Base-by-base conservation (phyloP, 148 eudicot species). In the Salicornia ramosissima region DNA sequence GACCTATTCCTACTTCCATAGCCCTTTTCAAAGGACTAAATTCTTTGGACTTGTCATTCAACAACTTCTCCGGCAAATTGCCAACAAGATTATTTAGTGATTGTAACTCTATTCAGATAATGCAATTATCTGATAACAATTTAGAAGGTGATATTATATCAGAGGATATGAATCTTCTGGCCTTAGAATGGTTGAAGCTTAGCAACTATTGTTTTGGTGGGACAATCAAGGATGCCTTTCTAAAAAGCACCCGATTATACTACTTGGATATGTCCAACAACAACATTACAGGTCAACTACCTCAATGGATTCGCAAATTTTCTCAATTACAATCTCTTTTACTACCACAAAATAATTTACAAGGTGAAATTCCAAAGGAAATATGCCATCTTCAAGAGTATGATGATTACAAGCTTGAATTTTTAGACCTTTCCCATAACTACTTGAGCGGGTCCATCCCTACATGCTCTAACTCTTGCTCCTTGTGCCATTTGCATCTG, bases 211-310 rank as follows among this genome's bases (percentile, higher is more conserved):
- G 10, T 29, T 64, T 43, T 43, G n/a, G 51, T 13, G 68, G 68
- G n/a, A 64, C 68, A 1, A 22, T 64, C 33, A 64, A 24, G 10
- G 65, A 57, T 58, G 16, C 39, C 65, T 55, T 58, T n/a, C 0
- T 0, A 45, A 19, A 16, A 30, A 70, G 73, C 29, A 5, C 19
- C 9, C 9, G 8, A 1, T 29, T 58, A 3, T 10, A 0, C 2
- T 11, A 21, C 55, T 12, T 69, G n/a, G 52, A 69, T 18, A 3
- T 77, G 24, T 72, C 80, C 2, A 72, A 60, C 69, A 77, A 77
- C 30, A 51, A 40, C 4, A 28, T 59, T 1, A 31, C 22, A 1
- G 66, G 74, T 3, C 18, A 13, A 9, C 55, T 70, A 45, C 66
- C 72, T 24, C 2, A 4, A 2, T 68, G 61, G 61, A 33, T 68